Evolutionary conservation across 371 early-diverging fungal species (phyloP), one percentile per base, ranked within the genome.

Genomic region (Sporodiniella umbellata): DNA sequence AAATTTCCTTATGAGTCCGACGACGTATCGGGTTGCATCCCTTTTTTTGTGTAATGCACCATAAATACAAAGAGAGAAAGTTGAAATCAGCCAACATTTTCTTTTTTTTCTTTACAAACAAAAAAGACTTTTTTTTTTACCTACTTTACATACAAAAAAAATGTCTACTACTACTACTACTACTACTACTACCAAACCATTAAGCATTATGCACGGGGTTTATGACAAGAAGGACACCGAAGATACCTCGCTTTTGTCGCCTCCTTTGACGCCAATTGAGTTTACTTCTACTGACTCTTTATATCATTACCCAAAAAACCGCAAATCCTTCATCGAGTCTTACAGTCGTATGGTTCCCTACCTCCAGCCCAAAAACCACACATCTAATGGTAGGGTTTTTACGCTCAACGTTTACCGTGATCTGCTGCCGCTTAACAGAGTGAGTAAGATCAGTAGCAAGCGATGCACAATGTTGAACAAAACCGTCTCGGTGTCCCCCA

Each of bases 251-350:
- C 31, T 65, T 33, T 30, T 65, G 53, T 65, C 65, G 23, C 65
- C 65, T 39, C 65, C 65, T 30, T 56, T 65, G 33, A 65, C 65
- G 15, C 65, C 65, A 18, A 65, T 57, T 2, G 65, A 65, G 15
- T 12, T 4, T 4, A 35, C 35, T 14, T 35, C 8, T 35, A 4
- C 38, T 19, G 15, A 26, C 35, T 14, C 2, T 14, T 35, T 42
- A 11, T 52, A 48, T 26, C 19, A 47, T 23, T 39, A 44, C 30
- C 38, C 53, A 37, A 51, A 24, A 38, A 59, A 45, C 15, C 35
- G 62, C 26, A 62, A 62, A 21, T 35, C 51, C 33, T 62, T 54
- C 31, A 58, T 62, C 18, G 17, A 46, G 22, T 45, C 50, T n/a
- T 62, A 62, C 24, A 38, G 43, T 21, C 45, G 51, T 4, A 62